Evolutionary conservation across 2,329 filamentous ascomycete species (phyloP).

Genomic region (Aspergillus uvarum): DNA sequence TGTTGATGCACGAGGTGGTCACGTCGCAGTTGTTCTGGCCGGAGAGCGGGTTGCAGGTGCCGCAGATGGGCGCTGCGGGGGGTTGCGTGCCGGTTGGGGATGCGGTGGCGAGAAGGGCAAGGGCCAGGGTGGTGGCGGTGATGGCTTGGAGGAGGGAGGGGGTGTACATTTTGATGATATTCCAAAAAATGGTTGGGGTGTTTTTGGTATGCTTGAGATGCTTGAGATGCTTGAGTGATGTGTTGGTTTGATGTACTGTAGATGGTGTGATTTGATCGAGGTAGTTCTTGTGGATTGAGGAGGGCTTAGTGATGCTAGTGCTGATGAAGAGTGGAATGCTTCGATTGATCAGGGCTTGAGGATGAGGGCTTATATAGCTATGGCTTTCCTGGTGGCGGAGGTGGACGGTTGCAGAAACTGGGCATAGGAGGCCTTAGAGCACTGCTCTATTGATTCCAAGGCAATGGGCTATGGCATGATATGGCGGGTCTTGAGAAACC

Average conservation of each 20-base stretch:
- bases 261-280: too few species aligned
- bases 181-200: too few species aligned
- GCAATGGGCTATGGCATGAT: not conserved
- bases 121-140: conserved; percentile 22
- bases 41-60: conserved; percentile 42
- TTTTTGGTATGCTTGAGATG: not conserved
- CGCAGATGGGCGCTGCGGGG: conserved; percentile 28
- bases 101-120: conserved; percentile 22
- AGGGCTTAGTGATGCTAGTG: too few species aligned
- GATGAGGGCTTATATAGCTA: too few species aligned
- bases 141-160: conserved; percentile 23
- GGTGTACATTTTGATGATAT: not conserved
- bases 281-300: too few species aligned
- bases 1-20: conserved; percentile 48
- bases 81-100: conserved; percentile 8
- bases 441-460: not conserved
- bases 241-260: too few species aligned
- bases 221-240: too few species aligned
- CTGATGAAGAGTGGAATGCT: too few species aligned
- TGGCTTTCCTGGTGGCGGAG: too few species aligned
- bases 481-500: too few species aligned
- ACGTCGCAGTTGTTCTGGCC: conserved; percentile 43
- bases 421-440: not conserved
- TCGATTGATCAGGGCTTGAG: too few species aligned
- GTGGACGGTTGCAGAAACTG: not conserved